These are phyloP conservation scores for Pseudocercospora musae DNA, from an alignment of 2,329 filamentous ascomycete genomes.

Conservation along the genomic window DNA sequence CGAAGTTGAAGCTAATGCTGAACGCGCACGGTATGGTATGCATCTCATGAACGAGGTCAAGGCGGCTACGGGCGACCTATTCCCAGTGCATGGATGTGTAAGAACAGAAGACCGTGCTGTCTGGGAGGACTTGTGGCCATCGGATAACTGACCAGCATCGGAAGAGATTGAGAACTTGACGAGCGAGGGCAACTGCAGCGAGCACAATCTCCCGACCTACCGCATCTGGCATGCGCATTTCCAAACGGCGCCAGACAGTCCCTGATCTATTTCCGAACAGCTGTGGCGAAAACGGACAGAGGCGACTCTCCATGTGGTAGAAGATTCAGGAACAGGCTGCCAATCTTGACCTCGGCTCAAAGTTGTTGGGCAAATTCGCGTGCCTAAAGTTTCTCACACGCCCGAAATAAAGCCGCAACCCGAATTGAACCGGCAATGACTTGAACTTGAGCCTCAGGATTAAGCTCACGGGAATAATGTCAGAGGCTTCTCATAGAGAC, in stretches of 20 bases:
- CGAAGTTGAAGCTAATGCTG: neutral
- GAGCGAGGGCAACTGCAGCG: neutral
- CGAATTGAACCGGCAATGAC: neutral
- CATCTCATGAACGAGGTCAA: constrained; percentile 8
- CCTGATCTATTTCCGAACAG: neutral
- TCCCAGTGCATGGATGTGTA: constrained; percentile 6
- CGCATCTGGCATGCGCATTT: neutral
- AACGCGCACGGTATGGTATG: constrained; percentile 2
- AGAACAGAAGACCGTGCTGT: too few species aligned
- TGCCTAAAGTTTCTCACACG: constrained; percentile 2
- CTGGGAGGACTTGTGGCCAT: constrained; percentile 14
- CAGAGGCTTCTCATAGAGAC: neutral
- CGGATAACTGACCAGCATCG: constrained; percentile 9
- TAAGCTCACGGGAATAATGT: neutral
- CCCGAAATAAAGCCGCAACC: constrained; percentile 2
- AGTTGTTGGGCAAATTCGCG: neutral
- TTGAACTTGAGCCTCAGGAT: constrained; percentile 1
- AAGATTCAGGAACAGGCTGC: neutral
- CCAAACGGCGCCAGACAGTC: neutral
- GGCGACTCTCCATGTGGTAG: neutral
- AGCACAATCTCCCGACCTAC: neutral
- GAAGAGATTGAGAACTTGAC: too few species aligned
- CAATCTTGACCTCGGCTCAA: neutral
- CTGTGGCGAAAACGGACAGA: neutral
- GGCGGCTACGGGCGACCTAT: constrained; percentile 7